Evolutionary conservation across 768 basidiomycete genomes (phyloP), one percentile per base, ranked within the genome.

Genomic region (Galerina sulciceps): DNA sequence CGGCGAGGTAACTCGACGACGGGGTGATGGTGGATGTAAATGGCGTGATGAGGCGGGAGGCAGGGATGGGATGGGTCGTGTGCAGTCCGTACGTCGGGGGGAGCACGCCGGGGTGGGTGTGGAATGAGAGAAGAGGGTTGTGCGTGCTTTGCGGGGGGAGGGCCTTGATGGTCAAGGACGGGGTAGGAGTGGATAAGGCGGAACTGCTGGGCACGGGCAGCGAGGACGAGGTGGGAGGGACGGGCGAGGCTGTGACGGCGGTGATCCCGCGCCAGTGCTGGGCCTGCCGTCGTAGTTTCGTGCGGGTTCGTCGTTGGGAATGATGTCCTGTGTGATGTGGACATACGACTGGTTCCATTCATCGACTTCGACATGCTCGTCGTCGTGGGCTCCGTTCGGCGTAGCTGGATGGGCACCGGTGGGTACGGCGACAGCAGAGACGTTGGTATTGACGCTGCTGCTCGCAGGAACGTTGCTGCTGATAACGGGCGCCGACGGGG

Each of bases 41-140:
- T 0, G 89, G 86, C 0, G 88, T 79, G 41, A 96, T 81, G 55
- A 89, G 79, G 2, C 77, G 69, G 8, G 82, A 75, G 0, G 82
- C 75, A 0, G 84, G 74, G 37, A 94, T 79, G 2, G 86, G 75
- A 2, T 77, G 64, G 0, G 85, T 81, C 1, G 92, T 84, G 69
- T 89, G 91, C 0, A 93, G 73, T 3, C 83, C 81, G 67, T 88
- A 93, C 0, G 81, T 70, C 0, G 85, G 86, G 2, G 86, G 86
- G 0, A 79, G 76, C 54, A 85, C 78, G 63, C 72, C 75, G 0
- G 80, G 73, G 58, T 77, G 73, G 72, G 63, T 71, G 59, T 49
- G 69, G 55, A 34, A 70, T 63, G 18, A 70, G 15, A 64, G 62
- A 43, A 60, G 66, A 18, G 61, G 64, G 41, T 58, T 65, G 44